Base-by-base conservation (phyloP, 495 filamentous ascomycete genomes). In the Hypoxylon trugodes region DNA sequence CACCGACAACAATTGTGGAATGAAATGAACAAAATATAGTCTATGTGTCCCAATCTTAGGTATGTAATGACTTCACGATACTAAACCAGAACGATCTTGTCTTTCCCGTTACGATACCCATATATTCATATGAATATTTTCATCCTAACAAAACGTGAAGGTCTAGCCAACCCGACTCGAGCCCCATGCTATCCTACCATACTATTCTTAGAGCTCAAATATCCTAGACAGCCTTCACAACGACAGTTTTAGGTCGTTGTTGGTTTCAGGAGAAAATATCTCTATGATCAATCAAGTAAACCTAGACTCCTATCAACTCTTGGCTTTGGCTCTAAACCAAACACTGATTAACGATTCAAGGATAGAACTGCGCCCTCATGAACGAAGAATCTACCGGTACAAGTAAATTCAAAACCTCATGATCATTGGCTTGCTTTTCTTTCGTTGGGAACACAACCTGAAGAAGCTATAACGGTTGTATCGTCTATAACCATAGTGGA, bases 51-150 rank as follows among this genome's bases (percentile, higher is more conserved):
- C 40, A 4, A 6, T 25, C 30, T 26, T 4, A 50, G 43, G 49
- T 30, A 59, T 60, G 55, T 55, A 37, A 33, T 56, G 55, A 60
- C 21, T 50, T 55, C 37, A 60, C 25, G 7, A 50, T 40, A n/a
- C 13, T 19, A 13, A 13, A 21, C 25, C 7, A 18, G 2, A 1
- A 16, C 1, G 24, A 2, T 0, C 13, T 2, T 40, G n/a, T 12
- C 15, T 7, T 40, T 15, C 8, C 5, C 28, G 10, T 30, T 30
- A 30, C 28, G 5, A 10, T 4, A 5, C 28, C 28, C 5, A 5
- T 30, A 10, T 4, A 30, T 10, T 36, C 6, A 32, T 22, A 15
- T 16, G 16, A 9, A 22, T 6, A n/a, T 36, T 2, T 16, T 30
- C 30, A n/a, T 16, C 15, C 5, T 43, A 3, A 26, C 41, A 25